A percentile compares a stretch with the other conserved stretches of the same genome.
Evolutionary conservation across 1,139 yeast genomes (phyloP).

Genomic region (Petasospora fabianii): DNA sequence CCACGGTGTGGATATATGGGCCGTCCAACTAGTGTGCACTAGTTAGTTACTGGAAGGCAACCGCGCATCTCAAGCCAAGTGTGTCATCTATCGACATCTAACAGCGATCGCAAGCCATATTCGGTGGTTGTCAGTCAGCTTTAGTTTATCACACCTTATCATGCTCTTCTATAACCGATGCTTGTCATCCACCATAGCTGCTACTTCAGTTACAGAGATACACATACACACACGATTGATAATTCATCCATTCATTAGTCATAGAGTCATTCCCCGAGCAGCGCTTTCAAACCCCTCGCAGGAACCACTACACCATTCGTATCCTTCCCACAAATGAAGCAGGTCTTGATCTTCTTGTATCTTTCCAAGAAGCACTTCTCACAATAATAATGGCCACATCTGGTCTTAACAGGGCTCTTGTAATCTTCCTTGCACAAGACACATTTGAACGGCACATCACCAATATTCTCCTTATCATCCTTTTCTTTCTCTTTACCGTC

Average conservation of each 20-base stretch:
- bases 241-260: no score
- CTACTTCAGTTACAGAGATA: no score
- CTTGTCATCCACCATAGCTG: no score
- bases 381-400: slow-evolving; percentile 68
- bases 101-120: no score
- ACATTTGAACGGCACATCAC: slow-evolving; percentile 57
- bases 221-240: no score
- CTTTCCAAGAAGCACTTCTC: slow-evolving; percentile 56
- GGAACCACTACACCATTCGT: slow-evolving; percentile 52
- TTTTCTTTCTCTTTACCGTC: slow-evolving; percentile 13
- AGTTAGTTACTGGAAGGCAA: not conserved
- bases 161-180: no score
- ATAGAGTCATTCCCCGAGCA: no score
- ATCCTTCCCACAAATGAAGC: slow-evolving; percentile 56
- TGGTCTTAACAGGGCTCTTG: slow-evolving; percentile 55
- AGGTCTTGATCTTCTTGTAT: slow-evolving; percentile 43
- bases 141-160: no score
- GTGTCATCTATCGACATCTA: slow-evolving; percentile 5
- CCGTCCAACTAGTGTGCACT: not conserved
- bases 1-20: not conserved
- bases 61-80: not conserved
- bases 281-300: slow-evolving; percentile 29
- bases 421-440: slow-evolving; percentile 59
- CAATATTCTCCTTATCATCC: slow-evolving; percentile 23
- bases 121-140: no score